These are phyloP conservation scores for Termitomyces sp. DNA, from an alignment of 768 basidiomycete genomes.

Conservation along the genomic window DNA sequence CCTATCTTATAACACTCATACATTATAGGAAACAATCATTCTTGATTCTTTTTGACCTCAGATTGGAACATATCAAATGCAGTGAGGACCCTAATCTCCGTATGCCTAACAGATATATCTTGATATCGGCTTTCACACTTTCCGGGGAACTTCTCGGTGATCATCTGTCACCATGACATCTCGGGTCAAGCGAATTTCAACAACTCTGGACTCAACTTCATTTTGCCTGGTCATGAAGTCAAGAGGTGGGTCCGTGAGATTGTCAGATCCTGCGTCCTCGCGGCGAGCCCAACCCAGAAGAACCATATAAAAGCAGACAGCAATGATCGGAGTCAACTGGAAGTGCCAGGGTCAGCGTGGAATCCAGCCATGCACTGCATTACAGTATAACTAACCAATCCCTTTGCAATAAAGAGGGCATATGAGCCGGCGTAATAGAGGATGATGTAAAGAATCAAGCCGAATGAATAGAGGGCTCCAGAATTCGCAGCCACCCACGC, in stretches of 20 bases:
- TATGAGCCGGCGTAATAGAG: background rate
- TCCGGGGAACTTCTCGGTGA: no score
- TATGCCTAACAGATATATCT: no score
- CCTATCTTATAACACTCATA: no score
- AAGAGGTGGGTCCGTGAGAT: background rate
- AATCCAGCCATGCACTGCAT: background rate
- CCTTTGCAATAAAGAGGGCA: background rate
- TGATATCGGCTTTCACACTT: no score
- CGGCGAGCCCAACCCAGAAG: background rate
- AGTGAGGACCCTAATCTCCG: no score
- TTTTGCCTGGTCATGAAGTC: background rate
- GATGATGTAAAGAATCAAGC: background rate
- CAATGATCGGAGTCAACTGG: background rate
- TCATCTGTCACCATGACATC: background rate
- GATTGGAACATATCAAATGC: no score
- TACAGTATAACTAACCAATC: background rate
- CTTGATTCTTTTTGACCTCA: no score
- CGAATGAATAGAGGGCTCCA: no score
- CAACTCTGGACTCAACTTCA: background rate
- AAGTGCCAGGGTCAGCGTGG: background rate
- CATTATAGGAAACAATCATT: no score
- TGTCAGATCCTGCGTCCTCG: background rate
- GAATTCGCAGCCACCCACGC: background rate
- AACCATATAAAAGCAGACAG: constrained; percentile 1
- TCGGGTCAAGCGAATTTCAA: background rate